These are phyloP conservation scores for Coemansia sp. DNA, from an alignment of 192 early-diverging fungal genomes.

Conservation along the genomic window DNA sequence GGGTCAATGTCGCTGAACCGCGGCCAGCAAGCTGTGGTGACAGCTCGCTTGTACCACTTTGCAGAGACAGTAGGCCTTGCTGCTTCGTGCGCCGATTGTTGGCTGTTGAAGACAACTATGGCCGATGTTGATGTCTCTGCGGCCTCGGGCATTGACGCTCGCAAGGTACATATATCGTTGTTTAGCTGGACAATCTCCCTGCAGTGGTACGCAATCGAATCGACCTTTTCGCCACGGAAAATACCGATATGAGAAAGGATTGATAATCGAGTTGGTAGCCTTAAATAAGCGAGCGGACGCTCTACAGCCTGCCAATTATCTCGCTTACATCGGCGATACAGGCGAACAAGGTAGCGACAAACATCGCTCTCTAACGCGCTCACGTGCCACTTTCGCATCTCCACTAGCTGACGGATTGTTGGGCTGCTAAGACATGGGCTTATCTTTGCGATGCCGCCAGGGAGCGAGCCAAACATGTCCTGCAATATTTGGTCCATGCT, in stretches of 20 bases:
- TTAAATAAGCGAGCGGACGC: neutral
- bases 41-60: neutral
- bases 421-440: neutral
- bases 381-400: neutral
- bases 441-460: neutral
- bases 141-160: neutral
- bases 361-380: slow-evolving; percentile 3
- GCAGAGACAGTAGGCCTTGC: neutral
- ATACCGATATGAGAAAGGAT: neutral
- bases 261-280: neutral
- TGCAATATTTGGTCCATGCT: neutral
- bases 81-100: slow-evolving; percentile 9
- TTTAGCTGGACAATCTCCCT: slow-evolving; percentile 2
- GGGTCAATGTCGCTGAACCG: slow-evolving; percentile 14
- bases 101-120: slow-evolving; percentile 8
- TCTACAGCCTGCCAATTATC: neutral
- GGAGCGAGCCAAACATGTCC: neutral
- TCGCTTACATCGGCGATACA: neutral
- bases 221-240: neutral
- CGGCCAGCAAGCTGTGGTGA: neutral
- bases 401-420: neutral
- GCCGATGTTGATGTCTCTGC: neutral
- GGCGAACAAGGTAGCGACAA: neutral
- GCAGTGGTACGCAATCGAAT: slow-evolving; percentile 10
- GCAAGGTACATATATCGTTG: slow-evolving; percentile 2